Conservation (phyloP, 2,329 filamentous ascomycete genomes). For the Setomelanomma holmii region DNA sequence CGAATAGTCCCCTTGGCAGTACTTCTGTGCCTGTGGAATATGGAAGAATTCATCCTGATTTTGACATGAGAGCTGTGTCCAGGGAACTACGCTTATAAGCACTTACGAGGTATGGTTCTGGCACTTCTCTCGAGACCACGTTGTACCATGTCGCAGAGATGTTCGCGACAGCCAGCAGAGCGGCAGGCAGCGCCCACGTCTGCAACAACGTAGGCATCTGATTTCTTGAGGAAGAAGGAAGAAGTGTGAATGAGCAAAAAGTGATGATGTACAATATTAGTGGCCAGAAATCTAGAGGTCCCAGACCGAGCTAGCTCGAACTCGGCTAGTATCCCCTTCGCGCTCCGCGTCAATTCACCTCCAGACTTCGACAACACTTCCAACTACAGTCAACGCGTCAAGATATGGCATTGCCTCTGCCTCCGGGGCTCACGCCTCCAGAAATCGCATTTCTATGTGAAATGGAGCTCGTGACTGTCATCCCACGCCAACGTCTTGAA, state of each 20-base stretch:
- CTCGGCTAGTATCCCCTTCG: conserved; percentile 20
- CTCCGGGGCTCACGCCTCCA: conserved; percentile 75
- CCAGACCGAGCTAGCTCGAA: conserved; percentile 25
- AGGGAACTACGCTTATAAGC: not conserved
- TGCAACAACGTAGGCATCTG: conserved; percentile 30
- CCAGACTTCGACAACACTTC: conserved; percentile 15
- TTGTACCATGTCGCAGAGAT: conserved; percentile 35
- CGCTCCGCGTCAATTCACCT: conserved; percentile 11
- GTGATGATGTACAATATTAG: conserved; percentile 12
- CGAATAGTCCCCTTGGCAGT: conserved; percentile 73
- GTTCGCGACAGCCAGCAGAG: conserved; percentile 29
- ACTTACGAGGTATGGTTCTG: conserved; percentile 66
- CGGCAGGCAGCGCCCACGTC: conserved; percentile 31
- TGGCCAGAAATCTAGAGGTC: conserved; percentile 17
- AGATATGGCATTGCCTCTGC: conserved; percentile 67
- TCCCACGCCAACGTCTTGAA: conserved; percentile 89
- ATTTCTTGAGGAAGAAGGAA: conserved; percentile 1
- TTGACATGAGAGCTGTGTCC: conserved; percentile 6
- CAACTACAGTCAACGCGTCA: conserved; percentile 31
- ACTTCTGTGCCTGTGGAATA: conserved; percentile 87
- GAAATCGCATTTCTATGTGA: conserved; percentile 96
- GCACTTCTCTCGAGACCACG: conserved; percentile 57
- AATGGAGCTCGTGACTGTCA: conserved; percentile 93
- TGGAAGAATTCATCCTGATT: conserved; percentile 84
- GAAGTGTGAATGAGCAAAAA: conserved; percentile 2